Evolutionary conservation across 1,139 yeast genomes (phyloP), one percentile per base, ranked within the genome.

Genomic region (Diutina rugosa): DNA sequence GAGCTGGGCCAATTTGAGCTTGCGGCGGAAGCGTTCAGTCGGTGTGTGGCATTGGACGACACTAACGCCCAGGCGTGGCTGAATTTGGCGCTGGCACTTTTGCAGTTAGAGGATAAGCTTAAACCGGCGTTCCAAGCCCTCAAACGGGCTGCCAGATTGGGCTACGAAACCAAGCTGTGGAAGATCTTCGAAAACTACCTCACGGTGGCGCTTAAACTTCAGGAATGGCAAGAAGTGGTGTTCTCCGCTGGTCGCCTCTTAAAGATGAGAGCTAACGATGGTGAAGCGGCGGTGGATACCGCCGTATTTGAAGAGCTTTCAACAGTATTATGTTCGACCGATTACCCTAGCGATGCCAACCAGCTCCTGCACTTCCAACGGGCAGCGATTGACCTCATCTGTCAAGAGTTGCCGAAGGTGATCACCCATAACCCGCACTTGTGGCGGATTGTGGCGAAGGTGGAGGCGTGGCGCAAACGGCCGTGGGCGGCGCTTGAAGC

Each of bases 401-500:
- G 90, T 59, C 77, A 76, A 47, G 72, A 76, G 55, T 69, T 90
- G 47, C 96, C 97, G 1, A 67, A 76, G 16, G 82, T 88, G 12
- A 83, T 89, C 57, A 85, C 86, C 14, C 74, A 85, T 14, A 84
- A 86, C 56, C 79, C 93, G 0, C 78, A 90, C 64, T 74, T 89
- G 57, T 93, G 97, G 97, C 81, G 90, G 66, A 70, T 89, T 12
- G 85, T 90, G 16, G 88, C 96, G 4, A 80, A 81, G 62, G 96
- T 90, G 10, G 91, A 90, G 64, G 67, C 88, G 29, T 93, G 99
- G 98, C 80, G 95, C 63, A 77, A 78, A 56, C 81, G 79, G 62
- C 97, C 97, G 21, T 90, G 97, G 96, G 80, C 81, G 4, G 88
- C 97, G 0, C 74, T 95, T 57, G 95, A 87, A 46, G 84, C 90